Percentiles rank a stretch among this genome's conserved stretches.
Conservation (phyloP, 768 basidiomycete genomes). For the Lactarius tabidus region DNA sequence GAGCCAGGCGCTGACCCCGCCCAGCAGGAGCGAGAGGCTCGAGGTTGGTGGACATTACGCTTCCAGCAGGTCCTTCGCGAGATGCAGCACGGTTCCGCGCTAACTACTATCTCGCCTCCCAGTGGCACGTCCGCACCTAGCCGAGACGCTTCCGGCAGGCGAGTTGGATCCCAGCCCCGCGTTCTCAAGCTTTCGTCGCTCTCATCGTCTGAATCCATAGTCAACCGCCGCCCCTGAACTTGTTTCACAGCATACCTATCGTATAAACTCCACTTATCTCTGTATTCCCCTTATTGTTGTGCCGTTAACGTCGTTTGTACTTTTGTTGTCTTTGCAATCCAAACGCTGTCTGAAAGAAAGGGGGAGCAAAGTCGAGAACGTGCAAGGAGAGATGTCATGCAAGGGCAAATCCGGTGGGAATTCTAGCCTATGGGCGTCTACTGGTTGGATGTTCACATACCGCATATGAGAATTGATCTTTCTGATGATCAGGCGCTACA, state of each 20-base stretch:
- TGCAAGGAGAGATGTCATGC: not conserved
- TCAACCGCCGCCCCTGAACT: slow-evolving; percentile 10
- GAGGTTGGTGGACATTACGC: slow-evolving; percentile 69
- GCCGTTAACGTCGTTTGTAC: slow-evolving; percentile 1
- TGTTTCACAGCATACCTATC: not conserved
- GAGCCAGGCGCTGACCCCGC: slow-evolving; percentile 31
- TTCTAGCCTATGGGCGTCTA: not conserved
- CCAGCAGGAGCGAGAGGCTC: slow-evolving; percentile 58
- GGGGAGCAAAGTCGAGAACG: not conserved
- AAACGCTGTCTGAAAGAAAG: slow-evolving; percentile 4
- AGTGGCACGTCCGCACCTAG: not conserved
- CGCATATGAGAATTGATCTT: not conserved
- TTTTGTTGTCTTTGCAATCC: slow-evolving; percentile 11
- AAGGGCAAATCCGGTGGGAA: not conserved
- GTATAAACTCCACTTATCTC: not conserved
- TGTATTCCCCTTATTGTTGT: not conserved
- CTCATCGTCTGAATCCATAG: slow-evolving; percentile 21
- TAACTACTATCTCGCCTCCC: not conserved
- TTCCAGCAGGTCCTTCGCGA: slow-evolving; percentile 62
- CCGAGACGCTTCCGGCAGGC: slow-evolving; percentile 1
- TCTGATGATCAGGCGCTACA: slow-evolving; percentile 2
- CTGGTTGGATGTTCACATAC: not conserved
- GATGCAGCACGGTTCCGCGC: slow-evolving; percentile 35
- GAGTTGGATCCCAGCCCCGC: slow-evolving; percentile 13
- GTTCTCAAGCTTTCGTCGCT: slow-evolving; percentile 23